Evolutionary conservation across 1,139 yeast species (phyloP).

Genomic region (Lodderomyces theae): DNA sequence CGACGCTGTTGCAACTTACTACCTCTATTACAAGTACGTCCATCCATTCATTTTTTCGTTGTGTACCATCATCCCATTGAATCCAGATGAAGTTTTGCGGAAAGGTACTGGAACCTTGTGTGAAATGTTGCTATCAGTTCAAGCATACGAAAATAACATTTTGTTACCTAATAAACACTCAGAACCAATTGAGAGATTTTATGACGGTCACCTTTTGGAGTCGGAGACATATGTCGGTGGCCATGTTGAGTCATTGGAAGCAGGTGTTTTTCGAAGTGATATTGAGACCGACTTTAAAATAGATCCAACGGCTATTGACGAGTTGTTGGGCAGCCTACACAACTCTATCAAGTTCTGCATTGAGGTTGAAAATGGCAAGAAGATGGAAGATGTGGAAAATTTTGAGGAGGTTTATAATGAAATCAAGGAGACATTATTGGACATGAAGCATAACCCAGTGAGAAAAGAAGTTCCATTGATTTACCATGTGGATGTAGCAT

Average conservation of each 20-base stretch:
- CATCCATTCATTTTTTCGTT: slow-evolving; percentile 96
- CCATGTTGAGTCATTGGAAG: slow-evolving; percentile 95
- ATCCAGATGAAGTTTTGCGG: slow-evolving; percentile 93
- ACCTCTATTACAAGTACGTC: slow-evolving; percentile 91
- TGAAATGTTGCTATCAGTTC: slow-evolving; percentile 97
- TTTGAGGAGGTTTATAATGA: slow-evolving; percentile 68
- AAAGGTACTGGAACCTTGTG: slow-evolving; percentile 99
- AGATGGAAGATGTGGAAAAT: slow-evolving; percentile 72
- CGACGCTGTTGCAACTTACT: slow-evolving; percentile 98
- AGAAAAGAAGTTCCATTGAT: slow-evolving; percentile 81
- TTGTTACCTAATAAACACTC: slow-evolving; percentile 88
- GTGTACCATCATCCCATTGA: slow-evolving; percentile 91
- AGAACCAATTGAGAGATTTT: slow-evolving; percentile 90
- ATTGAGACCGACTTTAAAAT: slow-evolving; percentile 70
- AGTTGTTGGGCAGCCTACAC: slow-evolving; percentile 68
- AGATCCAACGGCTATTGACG: slow-evolving; percentile 82
- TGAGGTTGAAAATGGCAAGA: slow-evolving; percentile 75
- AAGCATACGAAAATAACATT: slow-evolving; percentile 78
- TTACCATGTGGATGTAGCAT: slow-evolving; percentile 98
- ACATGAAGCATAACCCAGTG: slow-evolving; percentile 58
- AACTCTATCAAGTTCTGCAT: slow-evolving; percentile 79
- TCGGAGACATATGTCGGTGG: slow-evolving; percentile 99
- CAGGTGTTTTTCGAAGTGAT: slow-evolving; percentile 96
- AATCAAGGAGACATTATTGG: slow-evolving; percentile 54
- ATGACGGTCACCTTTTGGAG: slow-evolving; percentile 89